Evolutionary conservation across 768 basidiomycete species (phyloP).

Genomic region (Boletellus ananiceps): DNA sequence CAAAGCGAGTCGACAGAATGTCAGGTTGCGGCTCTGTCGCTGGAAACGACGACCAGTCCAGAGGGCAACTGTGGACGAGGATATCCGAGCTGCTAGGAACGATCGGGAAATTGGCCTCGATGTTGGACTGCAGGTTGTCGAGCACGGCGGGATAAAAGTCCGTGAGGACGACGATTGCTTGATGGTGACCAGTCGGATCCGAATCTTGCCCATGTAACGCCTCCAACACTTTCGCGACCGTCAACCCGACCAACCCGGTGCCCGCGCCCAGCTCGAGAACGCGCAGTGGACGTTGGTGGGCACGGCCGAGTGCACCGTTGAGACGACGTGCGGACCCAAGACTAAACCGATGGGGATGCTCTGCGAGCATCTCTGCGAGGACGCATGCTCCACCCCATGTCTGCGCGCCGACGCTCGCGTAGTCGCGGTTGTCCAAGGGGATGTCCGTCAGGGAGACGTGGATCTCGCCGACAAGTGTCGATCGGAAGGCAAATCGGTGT

Average conservation of each 20-base stretch:
- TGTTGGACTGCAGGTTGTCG: slow-evolving; percentile 43
- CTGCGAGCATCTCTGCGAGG: slow-evolving; percentile 67
- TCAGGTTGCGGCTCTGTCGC: slow-evolving; percentile 10
- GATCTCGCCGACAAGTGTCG: slow-evolving; percentile 15
- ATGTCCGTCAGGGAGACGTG: slow-evolving; percentile 57
- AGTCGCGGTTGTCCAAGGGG: slow-evolving; percentile 66
- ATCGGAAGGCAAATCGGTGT: slow-evolving; percentile 48
- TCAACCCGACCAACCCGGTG: slow-evolving; percentile 49
- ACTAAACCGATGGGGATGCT: slow-evolving; percentile 51
- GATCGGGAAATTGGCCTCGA: slow-evolving; percentile 33
- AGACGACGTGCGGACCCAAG: slow-evolving; percentile 13
- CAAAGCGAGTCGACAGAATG: slow-evolving; percentile 37
- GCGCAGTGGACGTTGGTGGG: slow-evolving; percentile 22
- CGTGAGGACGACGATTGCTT: slow-evolving; percentile 36
- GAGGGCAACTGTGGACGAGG: slow-evolving; percentile 23
- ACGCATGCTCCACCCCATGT: slow-evolving; percentile 88
- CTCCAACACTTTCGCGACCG: slow-evolving; percentile 33
- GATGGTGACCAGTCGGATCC: not conserved
- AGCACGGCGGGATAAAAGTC: slow-evolving; percentile 50
- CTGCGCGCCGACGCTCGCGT: slow-evolving; percentile 73
- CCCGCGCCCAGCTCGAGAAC: slow-evolving; percentile 56
- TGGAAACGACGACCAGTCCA: slow-evolving; percentile 40
- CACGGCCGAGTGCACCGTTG: not conserved
- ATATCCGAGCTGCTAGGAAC: not conserved
- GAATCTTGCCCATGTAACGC: not conserved